Percentiles rank a stretch among this genome's conserved stretches.
Evolutionary conservation across 2,329 filamentous ascomycete species (phyloP).

Genomic region (Alternaria infectoria): DNA sequence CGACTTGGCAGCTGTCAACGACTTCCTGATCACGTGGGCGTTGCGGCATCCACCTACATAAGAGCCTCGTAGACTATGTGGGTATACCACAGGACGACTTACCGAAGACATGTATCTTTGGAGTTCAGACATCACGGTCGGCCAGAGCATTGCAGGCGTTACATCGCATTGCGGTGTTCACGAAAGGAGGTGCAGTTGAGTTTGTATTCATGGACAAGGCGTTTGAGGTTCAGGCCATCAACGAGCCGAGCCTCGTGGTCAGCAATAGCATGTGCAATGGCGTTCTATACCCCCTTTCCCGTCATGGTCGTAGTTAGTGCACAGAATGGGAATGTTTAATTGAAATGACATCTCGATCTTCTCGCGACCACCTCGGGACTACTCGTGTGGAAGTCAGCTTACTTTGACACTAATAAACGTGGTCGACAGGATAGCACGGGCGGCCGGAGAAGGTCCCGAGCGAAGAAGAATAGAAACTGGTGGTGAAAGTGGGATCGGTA

Average conservation of each 20-base stretch:
- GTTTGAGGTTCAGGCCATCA: not conserved
- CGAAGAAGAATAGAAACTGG: not conserved
- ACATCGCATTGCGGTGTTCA: not conserved
- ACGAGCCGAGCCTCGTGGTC: not conserved
- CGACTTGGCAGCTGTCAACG: not conserved
- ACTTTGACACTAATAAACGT: not conserved
- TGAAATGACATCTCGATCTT: not conserved
- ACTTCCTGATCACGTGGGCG: not conserved
- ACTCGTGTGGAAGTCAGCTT: not conserved
- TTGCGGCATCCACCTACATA: too few relatives aligned
- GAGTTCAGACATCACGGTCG: not conserved
- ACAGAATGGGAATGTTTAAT: not conserved
- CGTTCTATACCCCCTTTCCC: not conserved
- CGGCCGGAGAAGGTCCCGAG: not conserved
- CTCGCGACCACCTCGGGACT: not conserved
- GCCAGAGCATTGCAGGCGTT: not conserved
- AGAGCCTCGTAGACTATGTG: too few relatives aligned
- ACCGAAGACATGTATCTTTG: not conserved
- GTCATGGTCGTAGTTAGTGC: not conserved
- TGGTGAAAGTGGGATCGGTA: not conserved
- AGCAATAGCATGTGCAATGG: not conserved
- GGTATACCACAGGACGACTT: not conserved
- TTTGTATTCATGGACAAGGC: not conserved
- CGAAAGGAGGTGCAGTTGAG: not conserved
- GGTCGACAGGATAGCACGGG: not conserved